Conservation (phyloP, 192 early-diverging fungal genomes). For the Mortierella hygrophila region DNA sequence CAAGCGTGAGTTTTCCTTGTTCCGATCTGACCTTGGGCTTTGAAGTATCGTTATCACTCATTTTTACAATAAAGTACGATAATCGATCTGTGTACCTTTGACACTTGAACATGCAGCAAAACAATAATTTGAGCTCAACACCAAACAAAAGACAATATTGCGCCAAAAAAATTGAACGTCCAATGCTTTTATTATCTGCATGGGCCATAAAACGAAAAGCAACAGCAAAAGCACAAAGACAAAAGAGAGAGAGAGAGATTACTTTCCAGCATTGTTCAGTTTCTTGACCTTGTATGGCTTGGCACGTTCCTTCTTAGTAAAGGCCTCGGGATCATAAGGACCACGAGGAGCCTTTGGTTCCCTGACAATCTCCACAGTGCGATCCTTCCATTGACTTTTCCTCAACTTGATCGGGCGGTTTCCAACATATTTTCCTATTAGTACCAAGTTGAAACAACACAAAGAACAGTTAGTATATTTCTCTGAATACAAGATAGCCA, state of each 20-base stretch:
- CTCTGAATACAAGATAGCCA: background rate
- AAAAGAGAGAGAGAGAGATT: background rate
- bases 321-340: constrained; percentile 39
- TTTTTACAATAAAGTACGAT: no score
- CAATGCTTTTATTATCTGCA: background rate
- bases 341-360: constrained; percentile 42
- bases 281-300: constrained; percentile 57
- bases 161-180: background rate
- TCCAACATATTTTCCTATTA: constrained; percentile 92
- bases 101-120: no score
- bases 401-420: constrained; percentile 94
- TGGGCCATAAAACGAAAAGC: background rate
- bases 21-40: constrained; percentile 44
- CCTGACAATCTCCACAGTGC: constrained; percentile 77
- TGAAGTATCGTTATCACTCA: background rate
- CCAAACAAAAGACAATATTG: background rate
- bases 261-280: constrained; percentile 54
- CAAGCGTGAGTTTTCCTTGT: constrained; percentile 54
- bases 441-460: constrained; percentile 2
- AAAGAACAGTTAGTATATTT: background rate
- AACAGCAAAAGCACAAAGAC: background rate
- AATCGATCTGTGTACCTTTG: no score
- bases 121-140: background rate
- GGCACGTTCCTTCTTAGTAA: constrained; percentile 39
- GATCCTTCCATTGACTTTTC: constrained; percentile 93